phyloP scores from a whole-genome alignment of 192 early-diverging fungal genomes.

The Chytriomyces sp. region DNA sequence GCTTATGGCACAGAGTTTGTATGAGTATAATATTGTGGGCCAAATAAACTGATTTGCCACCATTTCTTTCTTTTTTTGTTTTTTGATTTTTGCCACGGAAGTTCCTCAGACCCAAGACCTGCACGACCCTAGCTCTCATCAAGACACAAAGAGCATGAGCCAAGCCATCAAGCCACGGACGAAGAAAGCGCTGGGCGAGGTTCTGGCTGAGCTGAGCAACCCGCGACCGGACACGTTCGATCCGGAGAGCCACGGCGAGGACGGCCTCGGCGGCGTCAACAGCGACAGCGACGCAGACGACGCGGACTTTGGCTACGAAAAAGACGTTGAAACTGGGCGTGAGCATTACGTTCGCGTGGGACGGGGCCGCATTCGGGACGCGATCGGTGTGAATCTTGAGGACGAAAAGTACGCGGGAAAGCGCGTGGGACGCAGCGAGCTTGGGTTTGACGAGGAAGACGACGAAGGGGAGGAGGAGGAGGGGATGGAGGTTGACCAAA shows the following conservation, averaged over 20 bases:
- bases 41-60: neutral
- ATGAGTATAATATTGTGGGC: neutral
- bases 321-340: neutral
- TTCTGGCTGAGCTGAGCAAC: constrained; percentile 42
- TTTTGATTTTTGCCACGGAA: neutral
- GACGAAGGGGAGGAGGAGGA: constrained; percentile 32
- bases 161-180: neutral
- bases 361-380: constrained; percentile 20
- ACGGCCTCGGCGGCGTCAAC: constrained; percentile 19
- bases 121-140: neutral
- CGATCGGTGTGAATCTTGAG: constrained; percentile 26
- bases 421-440: constrained; percentile 31
- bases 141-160: neutral
- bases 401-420: constrained; percentile 43
- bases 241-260: constrained; percentile 35
- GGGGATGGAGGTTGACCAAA: constrained; percentile 36
- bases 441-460: constrained; percentile 22
- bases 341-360: constrained; percentile 52
- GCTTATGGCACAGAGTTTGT: neutral
- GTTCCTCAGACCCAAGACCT: neutral
- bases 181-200: constrained; percentile 42
- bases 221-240: constrained; percentile 43
- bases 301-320: constrained; percentile 19
- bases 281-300: constrained; percentile 13
- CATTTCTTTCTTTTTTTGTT: constrained; percentile 11